phyloP scores from a whole-genome alignment of 1,139 yeast genomes.

The Yamadazyma conglobata region DNA sequence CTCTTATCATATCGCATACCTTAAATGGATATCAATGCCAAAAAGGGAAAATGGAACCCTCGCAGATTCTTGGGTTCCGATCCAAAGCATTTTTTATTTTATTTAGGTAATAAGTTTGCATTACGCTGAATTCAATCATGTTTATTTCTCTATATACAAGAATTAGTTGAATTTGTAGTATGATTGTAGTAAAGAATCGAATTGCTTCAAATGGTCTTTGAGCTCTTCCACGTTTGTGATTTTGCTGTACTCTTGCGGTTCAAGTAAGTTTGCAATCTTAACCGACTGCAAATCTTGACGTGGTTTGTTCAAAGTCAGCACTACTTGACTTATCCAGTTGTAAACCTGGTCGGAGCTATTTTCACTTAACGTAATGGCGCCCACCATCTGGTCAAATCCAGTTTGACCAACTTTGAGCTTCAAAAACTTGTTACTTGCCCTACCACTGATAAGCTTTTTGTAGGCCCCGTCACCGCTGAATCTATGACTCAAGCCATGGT shows the following conservation, averaged over 20 bases:
- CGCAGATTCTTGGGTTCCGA: too few species aligned
- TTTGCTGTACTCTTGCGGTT: neutral
- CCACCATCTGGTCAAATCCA: conserved; percentile 13
- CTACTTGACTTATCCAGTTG: too few species aligned
- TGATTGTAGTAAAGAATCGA: conserved; percentile 1
- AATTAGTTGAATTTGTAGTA: too few species aligned
- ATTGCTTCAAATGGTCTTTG: conserved; percentile 1
- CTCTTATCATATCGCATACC: too few species aligned
- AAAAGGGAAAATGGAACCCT: conserved; percentile 1
- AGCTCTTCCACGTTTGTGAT: neutral
- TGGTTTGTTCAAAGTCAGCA: too few species aligned
- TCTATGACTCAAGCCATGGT: conserved; percentile 2
- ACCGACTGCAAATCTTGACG: neutral
- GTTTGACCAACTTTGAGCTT: conserved; percentile 10
- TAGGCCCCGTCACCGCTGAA: conserved; percentile 3
- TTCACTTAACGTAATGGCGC: conserved; percentile 4
- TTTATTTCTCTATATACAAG: too few species aligned
- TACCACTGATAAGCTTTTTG: conserved; percentile 2
- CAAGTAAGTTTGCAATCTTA: neutral
- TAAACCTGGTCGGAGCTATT: conserved; percentile 3
- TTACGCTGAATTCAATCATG: too few species aligned
- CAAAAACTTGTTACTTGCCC: conserved; percentile 7
- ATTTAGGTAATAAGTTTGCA: neutral
- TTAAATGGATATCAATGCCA: neutral
- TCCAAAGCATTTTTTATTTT: neutral